phyloP scores from a whole-genome alignment of 2,329 filamentous ascomycete species.

The Sclerotiophoma versabilis region DNA sequence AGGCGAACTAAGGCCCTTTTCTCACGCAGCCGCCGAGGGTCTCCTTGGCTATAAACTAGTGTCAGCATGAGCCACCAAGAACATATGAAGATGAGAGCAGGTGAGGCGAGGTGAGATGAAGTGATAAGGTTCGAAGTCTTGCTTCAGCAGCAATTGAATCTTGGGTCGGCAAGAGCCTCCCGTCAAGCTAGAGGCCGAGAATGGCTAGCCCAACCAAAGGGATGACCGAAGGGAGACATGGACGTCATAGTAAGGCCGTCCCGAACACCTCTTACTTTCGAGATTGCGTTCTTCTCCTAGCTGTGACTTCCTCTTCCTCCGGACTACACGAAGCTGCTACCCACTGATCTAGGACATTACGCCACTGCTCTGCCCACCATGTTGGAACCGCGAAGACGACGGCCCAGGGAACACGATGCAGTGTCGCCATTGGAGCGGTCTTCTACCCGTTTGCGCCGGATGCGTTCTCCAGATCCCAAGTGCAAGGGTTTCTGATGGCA shows the following conservation, averaged over 20 bases:
- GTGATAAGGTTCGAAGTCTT: not conserved
- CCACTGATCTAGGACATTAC: not conserved
- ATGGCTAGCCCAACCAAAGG: constrained; percentile 1
- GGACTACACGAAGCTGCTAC: not conserved
- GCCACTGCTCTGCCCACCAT: not conserved
- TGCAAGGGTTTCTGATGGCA: constrained; percentile 1
- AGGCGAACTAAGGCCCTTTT: too few species aligned
- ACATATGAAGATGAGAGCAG: not conserved
- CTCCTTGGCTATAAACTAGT: not conserved
- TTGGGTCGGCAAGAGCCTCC: constrained; percentile 15
- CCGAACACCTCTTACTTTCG: constrained; percentile 4
- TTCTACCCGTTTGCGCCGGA: constrained; percentile 10
- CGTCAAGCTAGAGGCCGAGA: constrained; percentile 2
- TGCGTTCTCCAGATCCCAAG: not conserved
- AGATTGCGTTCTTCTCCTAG: constrained; percentile 6
- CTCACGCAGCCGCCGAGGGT: not conserved
- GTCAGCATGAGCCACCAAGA: not conserved
- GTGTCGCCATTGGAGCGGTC: constrained; percentile 1
- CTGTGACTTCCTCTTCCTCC: not conserved
- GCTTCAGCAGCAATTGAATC: not conserved
- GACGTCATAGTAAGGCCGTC: constrained; percentile 11
- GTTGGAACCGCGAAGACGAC: not conserved
- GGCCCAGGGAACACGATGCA: not conserved
- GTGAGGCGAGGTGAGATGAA: not conserved
- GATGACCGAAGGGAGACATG: not conserved